These are phyloP conservation scores for Phascolomyces articulosus DNA, from an alignment of 371 early-diverging fungal species.

Conservation along the genomic window DNA sequence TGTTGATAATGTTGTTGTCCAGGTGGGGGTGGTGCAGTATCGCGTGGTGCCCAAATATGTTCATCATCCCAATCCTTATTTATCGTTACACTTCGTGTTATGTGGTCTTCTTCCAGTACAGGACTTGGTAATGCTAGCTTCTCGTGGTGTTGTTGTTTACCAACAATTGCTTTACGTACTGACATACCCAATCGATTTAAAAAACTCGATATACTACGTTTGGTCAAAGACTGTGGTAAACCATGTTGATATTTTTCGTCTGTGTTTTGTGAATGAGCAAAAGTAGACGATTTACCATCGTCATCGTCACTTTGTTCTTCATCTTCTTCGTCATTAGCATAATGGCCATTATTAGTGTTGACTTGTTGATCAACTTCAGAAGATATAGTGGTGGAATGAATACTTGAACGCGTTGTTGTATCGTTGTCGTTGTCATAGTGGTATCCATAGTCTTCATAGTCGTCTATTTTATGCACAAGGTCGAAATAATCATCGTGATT, in stretches of 20 bases:
- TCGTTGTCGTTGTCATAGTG: constrained; percentile 9
- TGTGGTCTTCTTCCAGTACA: background rate
- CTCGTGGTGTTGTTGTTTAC: background rate
- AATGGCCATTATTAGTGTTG: background rate
- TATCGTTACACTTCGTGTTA: background rate
- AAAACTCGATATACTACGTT: constrained; percentile 6
- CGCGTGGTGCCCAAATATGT: background rate
- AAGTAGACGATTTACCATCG: background rate
- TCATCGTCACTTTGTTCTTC: background rate
- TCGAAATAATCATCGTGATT: background rate
- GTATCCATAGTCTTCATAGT: constrained; percentile 2
- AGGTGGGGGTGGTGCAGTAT: background rate
- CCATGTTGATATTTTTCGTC: background rate
- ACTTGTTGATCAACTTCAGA: background rate
- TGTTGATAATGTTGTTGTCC: background rate
- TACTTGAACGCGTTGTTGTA: background rate
- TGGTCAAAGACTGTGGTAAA: background rate
- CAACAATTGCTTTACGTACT: background rate
- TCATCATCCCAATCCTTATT: background rate
- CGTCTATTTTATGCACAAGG: background rate
- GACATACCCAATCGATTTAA: constrained; percentile 7
- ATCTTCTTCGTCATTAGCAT: background rate
- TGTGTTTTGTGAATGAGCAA: background rate
- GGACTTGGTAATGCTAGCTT: background rate
- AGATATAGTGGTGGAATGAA: background rate